Evolutionary conservation across 108 stramenopile species (phyloP).

Genomic region (Nitzschia sp.): DNA sequence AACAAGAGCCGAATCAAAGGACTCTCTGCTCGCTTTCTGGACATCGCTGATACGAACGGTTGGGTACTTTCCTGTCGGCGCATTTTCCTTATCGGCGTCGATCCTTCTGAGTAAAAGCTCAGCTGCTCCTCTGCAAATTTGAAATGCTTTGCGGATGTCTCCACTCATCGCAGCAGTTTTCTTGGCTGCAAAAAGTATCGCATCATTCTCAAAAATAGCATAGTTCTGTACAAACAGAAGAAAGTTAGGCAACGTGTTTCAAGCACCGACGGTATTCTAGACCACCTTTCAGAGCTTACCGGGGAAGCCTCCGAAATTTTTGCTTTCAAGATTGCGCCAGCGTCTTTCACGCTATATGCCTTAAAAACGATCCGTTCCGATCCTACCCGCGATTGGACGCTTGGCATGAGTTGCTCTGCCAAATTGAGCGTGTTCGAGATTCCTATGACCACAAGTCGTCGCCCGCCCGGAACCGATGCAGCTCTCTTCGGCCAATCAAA

Average conservation of each 20-base stretch:
- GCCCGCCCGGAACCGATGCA: slow-evolving; percentile 15
- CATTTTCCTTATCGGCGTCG: slow-evolving; percentile 11
- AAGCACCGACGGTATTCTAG: not conserved
- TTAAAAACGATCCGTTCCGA: slow-evolving; percentile 59
- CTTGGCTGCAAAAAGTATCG: slow-evolving; percentile 86
- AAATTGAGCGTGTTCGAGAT: slow-evolving; percentile 99
- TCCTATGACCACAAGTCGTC: slow-evolving; percentile 85
- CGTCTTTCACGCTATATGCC: slow-evolving; percentile 60
- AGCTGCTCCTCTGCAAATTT: slow-evolving; percentile 87
- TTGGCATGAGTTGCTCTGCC: slow-evolving; percentile 82
- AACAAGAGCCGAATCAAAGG: slow-evolving; percentile 44
- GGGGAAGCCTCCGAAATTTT: slow-evolving; percentile 58
- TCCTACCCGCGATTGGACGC: slow-evolving; percentile 82
- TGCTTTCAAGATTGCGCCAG: slow-evolving; percentile 54
- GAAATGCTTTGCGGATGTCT: slow-evolving; percentile 93
- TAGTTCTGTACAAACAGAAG: slow-evolving; percentile 10
- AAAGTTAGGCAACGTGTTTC: slow-evolving; percentile 2
- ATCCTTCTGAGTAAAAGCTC: slow-evolving; percentile 59
- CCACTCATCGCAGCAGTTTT: slow-evolving; percentile 89
- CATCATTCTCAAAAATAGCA: slow-evolving; percentile 65
- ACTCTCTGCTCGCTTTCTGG: slow-evolving; percentile 60
- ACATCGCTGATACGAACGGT: slow-evolving; percentile 65
- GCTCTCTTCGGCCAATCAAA: slow-evolving; percentile 94
- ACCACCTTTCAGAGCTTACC: slow-evolving; percentile 17
- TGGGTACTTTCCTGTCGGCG: slow-evolving; percentile 15